phyloP scores from a whole-genome alignment of 75 land plant genomes.

The Pinus taeda region DNA sequence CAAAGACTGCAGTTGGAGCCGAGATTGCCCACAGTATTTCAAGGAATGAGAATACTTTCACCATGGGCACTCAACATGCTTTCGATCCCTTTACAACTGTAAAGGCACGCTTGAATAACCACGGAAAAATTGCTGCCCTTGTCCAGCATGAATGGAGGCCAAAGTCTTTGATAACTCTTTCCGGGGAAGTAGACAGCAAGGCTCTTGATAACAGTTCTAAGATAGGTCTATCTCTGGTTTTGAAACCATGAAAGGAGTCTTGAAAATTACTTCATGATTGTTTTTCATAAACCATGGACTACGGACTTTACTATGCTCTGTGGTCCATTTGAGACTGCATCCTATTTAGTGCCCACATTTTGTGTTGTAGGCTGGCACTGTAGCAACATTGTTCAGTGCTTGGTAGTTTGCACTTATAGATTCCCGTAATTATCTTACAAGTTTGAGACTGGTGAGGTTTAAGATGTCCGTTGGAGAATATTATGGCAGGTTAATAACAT shows the following conservation, averaged over 20 bases:
- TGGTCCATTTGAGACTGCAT: too few relatives aligned
- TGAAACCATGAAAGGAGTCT: conserved; percentile 44
- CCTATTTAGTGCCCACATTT: too few relatives aligned
- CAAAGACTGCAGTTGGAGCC: conserved; percentile 49
- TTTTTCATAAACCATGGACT: too few relatives aligned
- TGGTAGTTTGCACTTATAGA: too few relatives aligned
- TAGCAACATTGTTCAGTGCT: too few relatives aligned
- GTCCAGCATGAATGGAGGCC: conserved; percentile 72
- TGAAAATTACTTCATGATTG: too few relatives aligned
- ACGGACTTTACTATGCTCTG: too few relatives aligned
- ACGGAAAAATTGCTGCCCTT: conserved; percentile 53
- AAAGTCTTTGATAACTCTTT: conserved; percentile 56
- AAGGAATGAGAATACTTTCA: conserved; percentile 43
- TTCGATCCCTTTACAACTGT: conserved; percentile 51
- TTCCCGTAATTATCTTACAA: too few relatives aligned
- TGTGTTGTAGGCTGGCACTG: too few relatives aligned
- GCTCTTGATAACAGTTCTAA: conserved; percentile 29
- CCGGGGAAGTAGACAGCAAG: conserved; percentile 58
- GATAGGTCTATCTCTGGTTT: conserved; percentile 49
- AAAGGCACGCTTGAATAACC: conserved; percentile 45
- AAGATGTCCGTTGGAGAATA: too few relatives aligned
- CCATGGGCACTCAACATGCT: conserved; percentile 44
- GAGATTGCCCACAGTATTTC: conserved; percentile 55
- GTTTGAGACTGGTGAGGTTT: too few relatives aligned
- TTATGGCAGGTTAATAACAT: too few relatives aligned